These are phyloP conservation scores for Lolium rigidum DNA, from an alignment of 176 grass and related monocot species.

Conservation along the genomic window DNA sequence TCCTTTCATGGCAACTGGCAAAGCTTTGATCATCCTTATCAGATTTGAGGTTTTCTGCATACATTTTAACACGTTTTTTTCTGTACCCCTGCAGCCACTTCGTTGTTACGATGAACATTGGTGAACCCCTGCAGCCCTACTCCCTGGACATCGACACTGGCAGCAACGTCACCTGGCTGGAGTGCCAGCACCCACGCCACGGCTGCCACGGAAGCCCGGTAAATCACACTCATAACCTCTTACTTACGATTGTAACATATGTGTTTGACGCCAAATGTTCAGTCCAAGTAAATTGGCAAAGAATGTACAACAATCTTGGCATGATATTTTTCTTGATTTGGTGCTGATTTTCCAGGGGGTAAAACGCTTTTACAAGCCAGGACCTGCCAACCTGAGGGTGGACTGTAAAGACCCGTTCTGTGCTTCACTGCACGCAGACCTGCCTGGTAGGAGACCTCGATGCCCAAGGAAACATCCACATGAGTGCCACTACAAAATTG, in stretches of 20 bases:
- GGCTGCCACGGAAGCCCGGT: constrained; percentile 47
- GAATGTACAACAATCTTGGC: neutral
- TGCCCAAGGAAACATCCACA: neutral
- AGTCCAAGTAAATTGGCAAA: neutral
- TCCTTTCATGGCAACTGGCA: neutral
- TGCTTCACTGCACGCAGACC: constrained; percentile 10
- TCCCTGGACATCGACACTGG: constrained; percentile 77
- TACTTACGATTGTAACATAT: neutral
- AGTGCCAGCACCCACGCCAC: constrained; percentile 40
- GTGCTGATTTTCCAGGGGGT: constrained; percentile 42
- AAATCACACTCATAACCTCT: neutral
- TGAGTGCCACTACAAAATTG: constrained; percentile 53
- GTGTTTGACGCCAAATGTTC: neutral
- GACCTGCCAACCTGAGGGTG: constrained; percentile 35
- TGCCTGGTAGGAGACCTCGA: neutral
- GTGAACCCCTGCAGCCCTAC: constrained; percentile 55
- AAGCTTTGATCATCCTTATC: constrained; percentile 20
- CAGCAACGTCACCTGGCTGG: constrained; percentile 74
- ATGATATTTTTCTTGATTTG: neutral
- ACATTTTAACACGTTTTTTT: constrained; percentile 7
- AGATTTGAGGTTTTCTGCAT: neutral
- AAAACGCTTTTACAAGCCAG: constrained; percentile 43
- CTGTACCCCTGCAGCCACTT: constrained; percentile 42
- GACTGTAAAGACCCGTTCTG: constrained; percentile 49
- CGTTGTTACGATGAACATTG: constrained; percentile 59